Conservation (phyloP, 306 rosid genomes). For the Boehmeria nivea region DNA sequence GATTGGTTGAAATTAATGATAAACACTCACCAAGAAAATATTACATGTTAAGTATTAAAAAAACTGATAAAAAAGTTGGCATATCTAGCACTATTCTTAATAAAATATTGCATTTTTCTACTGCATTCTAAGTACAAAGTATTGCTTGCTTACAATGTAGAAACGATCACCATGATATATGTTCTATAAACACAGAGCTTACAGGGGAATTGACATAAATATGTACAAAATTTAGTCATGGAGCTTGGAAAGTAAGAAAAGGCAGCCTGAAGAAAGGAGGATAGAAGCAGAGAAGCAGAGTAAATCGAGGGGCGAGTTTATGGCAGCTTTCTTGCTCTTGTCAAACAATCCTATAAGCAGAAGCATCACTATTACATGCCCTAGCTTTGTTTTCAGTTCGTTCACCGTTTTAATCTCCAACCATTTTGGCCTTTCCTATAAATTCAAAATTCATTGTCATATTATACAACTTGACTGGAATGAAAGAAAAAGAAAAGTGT, state of each 20-base stretch:
- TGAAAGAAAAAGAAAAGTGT: no score
- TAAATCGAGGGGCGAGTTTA: slow-evolving; percentile 71
- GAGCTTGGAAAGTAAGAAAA: slow-evolving; percentile 72
- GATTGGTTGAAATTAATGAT: no score
- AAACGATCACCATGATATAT: no score
- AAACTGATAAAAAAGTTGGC: no score
- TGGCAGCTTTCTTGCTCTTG: slow-evolving; percentile 68
- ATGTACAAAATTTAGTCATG: slow-evolving; percentile 17
- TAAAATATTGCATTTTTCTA: no score
- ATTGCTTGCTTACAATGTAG: no score
- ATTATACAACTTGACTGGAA: no score
- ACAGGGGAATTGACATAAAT: not conserved
- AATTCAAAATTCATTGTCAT: slow-evolving; percentile 2
- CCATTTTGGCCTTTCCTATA: slow-evolving; percentile 90
- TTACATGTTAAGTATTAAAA: no score
- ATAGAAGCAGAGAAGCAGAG: slow-evolving; percentile 78
- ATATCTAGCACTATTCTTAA: no score
- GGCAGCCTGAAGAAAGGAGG: slow-evolving; percentile 75
- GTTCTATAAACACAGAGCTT: not conserved
- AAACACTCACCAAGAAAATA: no score
- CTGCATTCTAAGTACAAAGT: no score
- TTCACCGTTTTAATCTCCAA: slow-evolving; percentile 57
- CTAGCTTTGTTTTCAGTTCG: slow-evolving; percentile 88
- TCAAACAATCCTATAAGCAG: slow-evolving; percentile 85
- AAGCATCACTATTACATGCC: slow-evolving; percentile 94